phyloP scores from a whole-genome alignment of 139 green algal species.

The Closterium sp. region DNA sequence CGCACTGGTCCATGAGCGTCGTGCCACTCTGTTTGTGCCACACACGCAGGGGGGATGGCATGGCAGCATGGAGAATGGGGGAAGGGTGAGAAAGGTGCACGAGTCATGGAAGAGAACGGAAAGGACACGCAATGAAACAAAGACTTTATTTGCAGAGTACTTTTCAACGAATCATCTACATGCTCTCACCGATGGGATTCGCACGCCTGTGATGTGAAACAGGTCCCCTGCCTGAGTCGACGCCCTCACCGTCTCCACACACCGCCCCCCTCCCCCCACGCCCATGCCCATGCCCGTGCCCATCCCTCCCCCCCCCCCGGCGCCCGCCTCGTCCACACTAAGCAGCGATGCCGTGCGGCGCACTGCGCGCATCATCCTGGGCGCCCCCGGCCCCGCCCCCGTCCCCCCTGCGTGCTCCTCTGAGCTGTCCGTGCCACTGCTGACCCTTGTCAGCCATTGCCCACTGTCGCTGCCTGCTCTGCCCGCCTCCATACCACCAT shows the following conservation, averaged over 20 bases:
- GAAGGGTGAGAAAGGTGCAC: neutral
- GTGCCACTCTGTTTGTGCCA: neutral
- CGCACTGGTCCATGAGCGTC: slow-evolving; percentile 32
- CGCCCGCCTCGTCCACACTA: neutral
- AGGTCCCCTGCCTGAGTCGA: neutral
- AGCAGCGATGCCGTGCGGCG: neutral
- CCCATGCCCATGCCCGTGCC: neutral
- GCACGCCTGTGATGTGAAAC: neutral
- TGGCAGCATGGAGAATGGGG: neutral
- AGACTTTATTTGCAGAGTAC: no score
- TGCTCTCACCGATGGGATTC: neutral
- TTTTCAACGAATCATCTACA: no score
- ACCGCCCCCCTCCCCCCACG: neutral
- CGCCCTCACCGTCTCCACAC: neutral
- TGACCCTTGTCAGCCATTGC: neutral
- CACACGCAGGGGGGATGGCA: neutral
- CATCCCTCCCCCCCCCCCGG: neutral
- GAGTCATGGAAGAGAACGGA: no score
- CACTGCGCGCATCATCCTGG: neutral
- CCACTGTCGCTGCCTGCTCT: neutral
- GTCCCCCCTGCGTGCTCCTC: neutral
- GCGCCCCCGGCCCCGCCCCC: no score
- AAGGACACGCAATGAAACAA: no score
- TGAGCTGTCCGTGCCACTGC: neutral
- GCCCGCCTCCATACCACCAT: neutral